Evolutionary conservation across 306 rosid species (phyloP).

Genomic region (Oemleria cerasiformis): DNA sequence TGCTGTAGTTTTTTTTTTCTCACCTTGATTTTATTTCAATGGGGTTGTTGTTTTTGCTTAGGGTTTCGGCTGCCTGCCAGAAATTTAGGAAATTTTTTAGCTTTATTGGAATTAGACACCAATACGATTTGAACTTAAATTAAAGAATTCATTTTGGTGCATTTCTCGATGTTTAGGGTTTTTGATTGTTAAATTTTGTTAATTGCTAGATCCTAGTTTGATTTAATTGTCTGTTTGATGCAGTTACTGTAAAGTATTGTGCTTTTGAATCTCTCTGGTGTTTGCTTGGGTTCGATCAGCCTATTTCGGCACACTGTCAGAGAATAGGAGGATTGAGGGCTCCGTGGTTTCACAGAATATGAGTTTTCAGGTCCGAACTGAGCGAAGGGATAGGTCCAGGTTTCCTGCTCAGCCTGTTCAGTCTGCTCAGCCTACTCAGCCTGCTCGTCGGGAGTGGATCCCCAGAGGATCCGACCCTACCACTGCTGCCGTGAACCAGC

Average conservation of each 20-base stretch:
- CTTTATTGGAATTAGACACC: not conserved
- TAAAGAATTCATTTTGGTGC: not conserved
- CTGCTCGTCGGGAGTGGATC: conserved; percentile 55
- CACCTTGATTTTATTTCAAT: not conserved
- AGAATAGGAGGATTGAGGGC: not conserved
- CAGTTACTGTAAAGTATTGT: not conserved
- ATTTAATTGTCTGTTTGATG: not conserved
- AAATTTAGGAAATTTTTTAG: not conserved
- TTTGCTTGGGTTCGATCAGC: conserved; percentile 16
- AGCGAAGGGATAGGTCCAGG: conserved; percentile 56
- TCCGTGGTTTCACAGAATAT: conserved; percentile 33
- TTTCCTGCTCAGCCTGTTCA: conserved; percentile 39
- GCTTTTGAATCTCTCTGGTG: not conserved
- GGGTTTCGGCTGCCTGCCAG: not conserved
- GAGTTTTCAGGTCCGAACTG: conserved; percentile 50
- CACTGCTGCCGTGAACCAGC: conserved; percentile 7
- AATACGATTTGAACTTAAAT: not conserved
- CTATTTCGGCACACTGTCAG: conserved; percentile 17
- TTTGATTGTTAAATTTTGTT: not conserved
- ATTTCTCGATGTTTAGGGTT: not conserved
- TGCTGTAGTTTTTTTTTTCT: not conserved
- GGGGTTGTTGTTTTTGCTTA: not conserved
- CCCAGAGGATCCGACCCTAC: conserved; percentile 38
- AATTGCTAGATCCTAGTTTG: not conserved
- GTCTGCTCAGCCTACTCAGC: conserved; percentile 37